Base-by-base conservation (phyloP, 345 rosid genomes). In the Camelina neglecta region DNA sequence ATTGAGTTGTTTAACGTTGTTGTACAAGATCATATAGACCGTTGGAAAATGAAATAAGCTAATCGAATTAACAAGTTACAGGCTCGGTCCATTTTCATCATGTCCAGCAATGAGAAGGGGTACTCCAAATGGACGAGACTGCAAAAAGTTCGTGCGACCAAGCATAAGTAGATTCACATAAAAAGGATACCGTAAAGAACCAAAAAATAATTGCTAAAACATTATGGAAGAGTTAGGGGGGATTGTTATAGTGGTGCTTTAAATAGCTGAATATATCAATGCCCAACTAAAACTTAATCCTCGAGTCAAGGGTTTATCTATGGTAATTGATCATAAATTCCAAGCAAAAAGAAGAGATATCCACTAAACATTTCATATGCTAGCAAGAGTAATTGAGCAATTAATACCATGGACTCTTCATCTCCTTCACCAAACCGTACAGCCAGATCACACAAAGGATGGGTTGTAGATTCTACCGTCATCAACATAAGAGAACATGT, bases 351-450 rank as follows among this genome's bases (percentile, higher is more conserved):
- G 31, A 57, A 57, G 55, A 16, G 36, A 42, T 16, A n/a, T 13
- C 45, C 42, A 13, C 33, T 33, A 29, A 15, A 15, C 16, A 48
- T 12, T 8, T 12, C 15, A 21, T 33, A 45, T 8, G 49, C 49
- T 71, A 60, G 15, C 23, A 16, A 71, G 60, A 50, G 41, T 15
- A 41, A 24, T 11, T 29, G 31, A 24, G 51, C 2, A 42, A 4
- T 48, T 35, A 59, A 71, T 87, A 93, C 96, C 98, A 93, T 93
- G 61, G 97, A 89, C 78, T 93, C 98, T 81, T 93, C 97, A 15
- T 93, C 98, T 58, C 98, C 99, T 87, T 95, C 99, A 75, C 99
- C 99, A 80, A 95, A 95, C 41, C 99, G 83, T 67, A 95, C 81
- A 35, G 99, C 98, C 47, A 92, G 83, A 78, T 93, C 98, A 83